Evolutionary conservation across 495 filamentous ascomycete species (phyloP).

Genomic region (Hypoxylon trugodes): DNA sequence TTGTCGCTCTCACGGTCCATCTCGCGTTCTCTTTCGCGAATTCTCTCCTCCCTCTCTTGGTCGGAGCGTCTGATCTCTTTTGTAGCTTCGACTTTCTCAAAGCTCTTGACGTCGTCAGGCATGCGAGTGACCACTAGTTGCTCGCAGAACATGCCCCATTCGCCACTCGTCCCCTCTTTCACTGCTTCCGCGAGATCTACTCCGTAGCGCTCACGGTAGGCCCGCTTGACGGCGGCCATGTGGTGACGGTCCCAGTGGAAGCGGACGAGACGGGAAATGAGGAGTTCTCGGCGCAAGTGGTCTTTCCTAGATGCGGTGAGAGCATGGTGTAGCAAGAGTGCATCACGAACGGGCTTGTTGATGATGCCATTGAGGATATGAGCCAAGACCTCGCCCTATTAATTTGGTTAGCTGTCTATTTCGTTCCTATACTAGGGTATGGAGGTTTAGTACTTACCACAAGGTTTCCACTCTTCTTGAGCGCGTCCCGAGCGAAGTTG

Average conservation of each 20-base stretch:
- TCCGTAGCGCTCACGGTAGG: constrained; percentile 77
- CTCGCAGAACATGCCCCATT: constrained; percentile 63
- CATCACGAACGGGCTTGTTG: constrained; percentile 93
- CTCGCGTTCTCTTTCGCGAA: constrained; percentile 38
- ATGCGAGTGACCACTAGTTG: constrained; percentile 61
- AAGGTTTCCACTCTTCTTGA: constrained; percentile 87
- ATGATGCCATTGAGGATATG: constrained; percentile 97
- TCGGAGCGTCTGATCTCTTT: constrained; percentile 26
- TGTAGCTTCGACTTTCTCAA: constrained; percentile 49
- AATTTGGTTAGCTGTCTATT: constrained; percentile 20
- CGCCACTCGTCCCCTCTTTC: constrained; percentile 56
- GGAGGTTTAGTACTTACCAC: constrained; percentile 69
- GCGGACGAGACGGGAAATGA: constrained; percentile 81
- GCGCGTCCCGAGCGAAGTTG: constrained; percentile 87
- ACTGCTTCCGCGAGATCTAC: constrained; percentile 71
- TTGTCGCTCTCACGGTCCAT: constrained; percentile 40
- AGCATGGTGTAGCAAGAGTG: constrained; percentile 92
- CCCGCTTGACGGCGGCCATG: constrained; percentile 72
- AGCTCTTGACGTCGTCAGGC: constrained; percentile 60
- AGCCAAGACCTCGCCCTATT: constrained; percentile 89
- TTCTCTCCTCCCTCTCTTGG: constrained; percentile 27
- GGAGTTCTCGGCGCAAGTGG: constrained; percentile 76
- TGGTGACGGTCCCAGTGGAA: constrained; percentile 86
- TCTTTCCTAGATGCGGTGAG: constrained; percentile 70
- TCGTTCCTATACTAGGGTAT: constrained; percentile 6